Percentiles rank a stretch among this genome's conserved stretches.
Evolutionary conservation across 345 rosid species (phyloP).

Genomic region (Lagerstroemia speciosa): DNA sequence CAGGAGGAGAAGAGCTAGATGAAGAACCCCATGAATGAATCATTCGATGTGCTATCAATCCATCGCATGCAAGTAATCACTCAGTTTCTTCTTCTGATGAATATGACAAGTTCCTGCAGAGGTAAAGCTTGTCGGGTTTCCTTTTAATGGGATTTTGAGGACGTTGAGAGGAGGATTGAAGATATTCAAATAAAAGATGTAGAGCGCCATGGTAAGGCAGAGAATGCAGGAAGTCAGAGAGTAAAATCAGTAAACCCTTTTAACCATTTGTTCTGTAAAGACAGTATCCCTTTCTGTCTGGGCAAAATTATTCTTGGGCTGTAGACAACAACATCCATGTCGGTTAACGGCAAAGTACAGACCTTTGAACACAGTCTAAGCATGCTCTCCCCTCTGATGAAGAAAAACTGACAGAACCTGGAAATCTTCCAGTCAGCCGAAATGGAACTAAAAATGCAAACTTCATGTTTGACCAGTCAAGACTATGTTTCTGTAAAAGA

Average conservation of each 20-base stretch:
- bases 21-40: conserved; percentile 10
- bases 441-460: neutral
- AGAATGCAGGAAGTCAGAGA: neutral
- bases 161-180: no score
- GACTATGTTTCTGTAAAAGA: neutral
- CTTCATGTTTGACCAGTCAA: neutral
- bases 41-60: neutral
- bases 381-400: neutral
- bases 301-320: neutral
- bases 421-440: neutral
- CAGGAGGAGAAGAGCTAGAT: conserved; percentile 4
- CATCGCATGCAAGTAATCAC: no score
- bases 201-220: no score
- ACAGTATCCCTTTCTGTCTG: neutral
- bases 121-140: neutral
- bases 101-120: neutral
- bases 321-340: neutral
- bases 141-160: neutral
- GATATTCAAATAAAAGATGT: no score
- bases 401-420: neutral
- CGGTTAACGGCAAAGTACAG: neutral
- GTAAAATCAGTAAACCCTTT: neutral
- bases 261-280: neutral
- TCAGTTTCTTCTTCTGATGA: neutral
- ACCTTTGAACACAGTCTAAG: neutral